phyloP scores from a whole-genome alignment of 2,329 filamentous ascomycete species.

The Alternaria incomplexa region DNA sequence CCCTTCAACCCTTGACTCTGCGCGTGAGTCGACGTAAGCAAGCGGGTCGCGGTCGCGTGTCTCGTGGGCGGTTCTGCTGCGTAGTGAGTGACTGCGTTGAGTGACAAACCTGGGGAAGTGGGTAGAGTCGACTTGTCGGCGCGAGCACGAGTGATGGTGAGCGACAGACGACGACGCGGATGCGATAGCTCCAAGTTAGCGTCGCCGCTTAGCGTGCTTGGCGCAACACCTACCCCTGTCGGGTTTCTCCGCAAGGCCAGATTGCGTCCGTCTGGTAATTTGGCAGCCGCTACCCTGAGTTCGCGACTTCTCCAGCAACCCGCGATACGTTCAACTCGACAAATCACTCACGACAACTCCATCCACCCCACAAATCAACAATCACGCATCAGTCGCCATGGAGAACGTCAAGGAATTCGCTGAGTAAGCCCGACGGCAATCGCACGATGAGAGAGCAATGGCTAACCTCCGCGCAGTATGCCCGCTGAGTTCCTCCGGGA shows the following conservation, averaged over 20 bases:
- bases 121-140: constrained; percentile 19
- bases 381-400: constrained; percentile 56
- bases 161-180: constrained; percentile 16
- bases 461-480: constrained; percentile 40
- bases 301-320: constrained; percentile 19
- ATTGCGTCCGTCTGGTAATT: constrained; percentile 33
- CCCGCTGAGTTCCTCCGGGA: constrained; percentile 54
- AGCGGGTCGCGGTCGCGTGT: not conserved
- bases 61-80: not conserved
- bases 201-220: constrained; percentile 12
- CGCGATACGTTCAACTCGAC: constrained; percentile 14
- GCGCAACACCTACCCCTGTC: constrained; percentile 20
- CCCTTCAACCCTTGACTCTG: constrained; percentile 13
- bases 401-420: constrained; percentile 74
- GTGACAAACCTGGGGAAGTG: constrained; percentile 24
- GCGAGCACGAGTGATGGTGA: constrained; percentile 16
- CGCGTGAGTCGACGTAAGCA: constrained; percentile 6
- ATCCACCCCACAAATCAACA: constrained; percentile 1
- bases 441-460: not conserved
- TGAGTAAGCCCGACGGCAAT: constrained; percentile 52
- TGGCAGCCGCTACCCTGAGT: constrained; percentile 21
- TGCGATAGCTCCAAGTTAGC: constrained; percentile 19
- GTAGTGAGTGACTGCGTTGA: constrained; percentile 8
- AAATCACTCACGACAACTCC: not conserved
- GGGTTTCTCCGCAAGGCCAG: constrained; percentile 36